These are phyloP conservation scores for Suhomyces taliae DNA, from an alignment of 1,139 yeast genomes.

Conservation along the genomic window DNA sequence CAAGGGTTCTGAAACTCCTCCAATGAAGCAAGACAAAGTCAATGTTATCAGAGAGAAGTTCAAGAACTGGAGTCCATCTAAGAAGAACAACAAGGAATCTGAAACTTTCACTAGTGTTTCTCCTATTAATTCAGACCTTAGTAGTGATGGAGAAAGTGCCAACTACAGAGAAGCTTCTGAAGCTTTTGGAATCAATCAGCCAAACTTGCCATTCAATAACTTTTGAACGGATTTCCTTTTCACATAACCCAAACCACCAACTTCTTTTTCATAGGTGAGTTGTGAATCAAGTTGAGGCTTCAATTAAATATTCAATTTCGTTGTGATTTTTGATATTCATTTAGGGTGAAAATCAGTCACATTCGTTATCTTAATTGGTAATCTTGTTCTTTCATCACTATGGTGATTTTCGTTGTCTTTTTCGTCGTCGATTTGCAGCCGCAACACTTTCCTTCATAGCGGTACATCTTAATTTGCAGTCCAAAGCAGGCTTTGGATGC, in stretches of 20 bases:
- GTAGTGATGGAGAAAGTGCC: conserved; percentile 6
- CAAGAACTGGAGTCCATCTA: conserved; percentile 10
- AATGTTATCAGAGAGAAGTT: conserved; percentile 6
- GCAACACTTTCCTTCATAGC: background rate
- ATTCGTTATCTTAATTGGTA: too few relatives aligned
- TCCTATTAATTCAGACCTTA: conserved; percentile 7
- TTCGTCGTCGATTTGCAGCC: background rate
- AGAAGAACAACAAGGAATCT: conserved; percentile 4
- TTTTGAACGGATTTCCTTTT: background rate
- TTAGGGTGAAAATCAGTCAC: too few relatives aligned
- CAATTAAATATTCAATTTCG: too few relatives aligned
- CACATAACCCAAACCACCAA: too few relatives aligned
- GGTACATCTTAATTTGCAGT: background rate
- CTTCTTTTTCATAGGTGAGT: too few relatives aligned
- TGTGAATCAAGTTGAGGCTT: too few relatives aligned
- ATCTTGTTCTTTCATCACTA: background rate
- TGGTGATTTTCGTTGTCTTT: background rate
- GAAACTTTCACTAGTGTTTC: conserved; percentile 1
- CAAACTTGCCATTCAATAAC: conserved; percentile 6
- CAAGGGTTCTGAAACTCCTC: conserved; percentile 10
- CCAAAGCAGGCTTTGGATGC: background rate
- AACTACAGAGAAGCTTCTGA: conserved; percentile 5
- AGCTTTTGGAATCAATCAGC: conserved; percentile 9
- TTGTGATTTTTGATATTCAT: too few relatives aligned
- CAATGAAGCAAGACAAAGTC: conserved; percentile 12